Evolutionary conservation across 2,329 filamentous ascomycete genomes (phyloP).

Genomic region (Pseudovirgaria hyperparasitica): DNA sequence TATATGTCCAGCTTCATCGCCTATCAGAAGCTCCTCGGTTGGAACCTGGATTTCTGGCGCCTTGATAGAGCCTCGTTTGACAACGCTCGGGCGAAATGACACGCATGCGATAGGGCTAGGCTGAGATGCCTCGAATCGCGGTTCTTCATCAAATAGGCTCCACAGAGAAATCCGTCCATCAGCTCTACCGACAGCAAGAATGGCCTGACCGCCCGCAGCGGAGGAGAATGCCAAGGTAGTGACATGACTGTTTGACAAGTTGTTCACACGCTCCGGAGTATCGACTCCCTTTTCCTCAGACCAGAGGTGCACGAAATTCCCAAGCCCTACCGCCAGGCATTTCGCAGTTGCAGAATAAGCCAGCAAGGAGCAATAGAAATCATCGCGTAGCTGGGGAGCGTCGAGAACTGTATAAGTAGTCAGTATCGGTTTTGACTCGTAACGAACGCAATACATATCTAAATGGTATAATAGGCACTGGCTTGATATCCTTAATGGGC

Average conservation of each 20-base stretch:
- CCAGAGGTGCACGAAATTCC: conserved; percentile 75
- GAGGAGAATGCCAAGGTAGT: conserved; percentile 91
- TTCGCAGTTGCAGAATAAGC: conserved; percentile 67
- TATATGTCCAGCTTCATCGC: conserved; percentile 69
- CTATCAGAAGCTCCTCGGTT: conserved; percentile 75
- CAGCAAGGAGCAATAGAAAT: conserved; percentile 88
- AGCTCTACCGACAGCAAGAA: conserved; percentile 74
- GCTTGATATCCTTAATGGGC: conserved; percentile 14
- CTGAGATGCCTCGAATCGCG: conserved; percentile 65
- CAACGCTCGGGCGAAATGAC: conserved; percentile 58
- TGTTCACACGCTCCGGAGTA: conserved; percentile 40
- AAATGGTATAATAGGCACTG: conserved; percentile 62
- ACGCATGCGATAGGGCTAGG: conserved; percentile 64
- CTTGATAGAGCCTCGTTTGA: conserved; percentile 36
- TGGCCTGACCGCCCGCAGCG: conserved; percentile 55
- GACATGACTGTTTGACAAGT: conserved; percentile 45
- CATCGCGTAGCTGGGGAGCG: conserved; percentile 77
- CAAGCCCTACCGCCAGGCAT: conserved; percentile 73
- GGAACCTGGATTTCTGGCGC: conserved; percentile 40
- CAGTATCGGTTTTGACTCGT: conserved; percentile 10
- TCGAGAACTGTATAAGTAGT: conserved; percentile 58
- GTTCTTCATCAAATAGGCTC: conserved; percentile 56
- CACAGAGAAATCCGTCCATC: conserved; percentile 66
- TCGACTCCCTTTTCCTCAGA: conserved; percentile 61
- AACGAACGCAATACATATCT: conserved; percentile 42